Conservation (phyloP, 805 yeast species). For the Jamesozyma piceae region DNA sequence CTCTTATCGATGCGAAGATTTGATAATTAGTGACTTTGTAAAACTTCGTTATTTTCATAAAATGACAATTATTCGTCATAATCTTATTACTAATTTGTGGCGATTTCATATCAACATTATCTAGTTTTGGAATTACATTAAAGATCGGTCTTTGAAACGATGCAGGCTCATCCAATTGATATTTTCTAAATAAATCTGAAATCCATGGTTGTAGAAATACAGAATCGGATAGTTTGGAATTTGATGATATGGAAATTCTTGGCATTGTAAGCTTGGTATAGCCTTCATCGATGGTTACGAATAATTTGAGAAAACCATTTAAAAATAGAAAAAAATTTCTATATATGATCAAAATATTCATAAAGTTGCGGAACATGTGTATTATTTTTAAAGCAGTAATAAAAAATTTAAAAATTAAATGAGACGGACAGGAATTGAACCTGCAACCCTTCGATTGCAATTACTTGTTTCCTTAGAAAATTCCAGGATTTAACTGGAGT, state of each 20-base stretch:
- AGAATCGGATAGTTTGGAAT: conserved; percentile 11
- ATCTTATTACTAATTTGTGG: conserved; percentile 8
- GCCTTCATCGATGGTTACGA: background rate
- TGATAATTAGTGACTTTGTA: conserved; percentile 14
- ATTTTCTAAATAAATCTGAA: conserved; percentile 4
- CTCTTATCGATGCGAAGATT: conserved; percentile 23
- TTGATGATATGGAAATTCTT: conserved; percentile 10
- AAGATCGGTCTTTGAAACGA: conserved; percentile 5
- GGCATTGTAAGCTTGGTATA: too few species aligned
- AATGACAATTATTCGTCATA: conserved; percentile 11
- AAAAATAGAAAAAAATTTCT: too few species aligned
- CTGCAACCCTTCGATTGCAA: conserved; percentile 61
- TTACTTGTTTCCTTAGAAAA: conserved; percentile 7
- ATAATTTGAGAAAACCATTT: background rate
- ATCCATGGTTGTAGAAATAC: conserved; percentile 22
- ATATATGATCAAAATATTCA: background rate
- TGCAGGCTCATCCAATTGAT: background rate
- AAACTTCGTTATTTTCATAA: conserved; percentile 20
- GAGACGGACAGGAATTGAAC: conserved; percentile 70
- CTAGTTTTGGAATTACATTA: conserved; percentile 10
- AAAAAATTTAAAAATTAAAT: conserved; percentile 22
- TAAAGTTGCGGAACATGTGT: too few species aligned
- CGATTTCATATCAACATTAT: conserved; percentile 5
- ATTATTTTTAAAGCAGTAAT: background rate
- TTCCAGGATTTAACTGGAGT: conserved; percentile 40